Evolutionary conservation across 2,329 filamentous ascomycete species (phyloP).

Genomic region (Nigrospora osmanthi): DNA sequence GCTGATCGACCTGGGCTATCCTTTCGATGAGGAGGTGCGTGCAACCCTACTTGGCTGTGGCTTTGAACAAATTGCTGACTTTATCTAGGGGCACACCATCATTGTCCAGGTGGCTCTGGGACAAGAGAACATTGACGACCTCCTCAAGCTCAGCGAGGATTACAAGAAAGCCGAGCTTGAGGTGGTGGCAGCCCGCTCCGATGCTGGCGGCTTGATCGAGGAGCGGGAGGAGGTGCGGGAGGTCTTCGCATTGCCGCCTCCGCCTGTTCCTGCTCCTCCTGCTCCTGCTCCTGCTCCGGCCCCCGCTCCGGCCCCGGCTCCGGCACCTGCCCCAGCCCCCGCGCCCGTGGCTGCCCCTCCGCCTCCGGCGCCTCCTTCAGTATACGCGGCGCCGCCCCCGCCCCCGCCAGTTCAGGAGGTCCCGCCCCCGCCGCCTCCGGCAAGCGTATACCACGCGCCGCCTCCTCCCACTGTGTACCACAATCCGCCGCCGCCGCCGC

Average conservation of each 20-base stretch:
- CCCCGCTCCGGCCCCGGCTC: slow-evolving; percentile 7
- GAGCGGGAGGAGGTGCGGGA: slow-evolving; percentile 37
- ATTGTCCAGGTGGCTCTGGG: slow-evolving; percentile 79
- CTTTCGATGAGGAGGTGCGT: slow-evolving; percentile 76
- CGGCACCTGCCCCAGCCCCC: slow-evolving; percentile 6
- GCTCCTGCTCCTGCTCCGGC: slow-evolving; percentile 2
- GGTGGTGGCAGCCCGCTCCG: slow-evolving; percentile 35
- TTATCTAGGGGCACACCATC: slow-evolving; percentile 64
- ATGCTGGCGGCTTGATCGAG: slow-evolving; percentile 37
- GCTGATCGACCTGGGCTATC: slow-evolving; percentile 77
- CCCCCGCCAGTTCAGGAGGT: slow-evolving; percentile 8
- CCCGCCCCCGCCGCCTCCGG: not conserved
- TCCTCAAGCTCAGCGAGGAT: slow-evolving; percentile 75
- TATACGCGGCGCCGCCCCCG: slow-evolving; percentile 4
- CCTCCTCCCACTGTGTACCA: not conserved
- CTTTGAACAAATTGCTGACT: slow-evolving; percentile 20
- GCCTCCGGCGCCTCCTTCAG: slow-evolving; percentile 7
- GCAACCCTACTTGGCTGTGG: slow-evolving; percentile 1
- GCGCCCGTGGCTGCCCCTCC: slow-evolving; percentile 13
- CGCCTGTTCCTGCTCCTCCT: slow-evolving; percentile 9
- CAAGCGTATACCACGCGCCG: not conserved
- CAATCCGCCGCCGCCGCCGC: not conserved
- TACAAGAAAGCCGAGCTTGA: slow-evolving; percentile 53
- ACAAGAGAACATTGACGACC: slow-evolving; percentile 84
- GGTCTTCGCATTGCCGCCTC: slow-evolving; percentile 26